Evolutionary conservation across 352 stramenopile species (phyloP), one percentile per base, ranked within the genome.

Genomic region (Thalassiosira ordinaria): DNA sequence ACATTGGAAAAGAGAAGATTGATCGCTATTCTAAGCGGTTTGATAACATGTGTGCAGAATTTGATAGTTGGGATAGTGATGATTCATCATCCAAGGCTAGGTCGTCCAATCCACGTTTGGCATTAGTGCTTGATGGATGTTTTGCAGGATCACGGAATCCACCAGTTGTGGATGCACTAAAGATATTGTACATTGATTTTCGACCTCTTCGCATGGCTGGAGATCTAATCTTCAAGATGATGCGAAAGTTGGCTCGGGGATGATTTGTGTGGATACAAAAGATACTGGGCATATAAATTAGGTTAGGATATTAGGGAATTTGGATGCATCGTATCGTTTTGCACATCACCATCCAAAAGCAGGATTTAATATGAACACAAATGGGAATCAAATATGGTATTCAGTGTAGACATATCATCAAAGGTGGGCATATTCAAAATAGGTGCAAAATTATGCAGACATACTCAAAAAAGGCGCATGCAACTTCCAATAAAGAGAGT

Each of bases 211-310:
- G 63, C 1, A 57, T 73, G 47, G 63, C 37, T 2, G 63, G 63
- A 2, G 44, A 65, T n/a, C 31, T 73, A 22, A 73, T 73, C 31
- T 73, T 73, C 44, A 73, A 73, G 44, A 47, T 73, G 47, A 73
- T 73, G 63, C 27, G 44, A 33, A 44, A 33, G 27, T 46, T 73
- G 22, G 53, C 55, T n/a, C n/a, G n/a, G n/a, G n/a, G n/a, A n/a
- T n/a, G n/a, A n/a, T n/a, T n/a, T n/a, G n/a, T n/a, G n/a, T n/a
- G n/a, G n/a, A n/a, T n/a, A n/a, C n/a, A n/a, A n/a, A n/a, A n/a
- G n/a, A n/a, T n/a, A n/a, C n/a, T n/a, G n/a, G n/a, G n/a, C n/a
- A n/a, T n/a, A n/a, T n/a, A n/a, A n/a, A n/a, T n/a, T n/a, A n/a
- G n/a, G n/a, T n/a, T n/a, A n/a, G n/a, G n/a, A n/a, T n/a, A n/a